Base-by-base conservation (phyloP, 2,329 filamentous ascomycete genomes). In the Mariannaea sp. region DNA sequence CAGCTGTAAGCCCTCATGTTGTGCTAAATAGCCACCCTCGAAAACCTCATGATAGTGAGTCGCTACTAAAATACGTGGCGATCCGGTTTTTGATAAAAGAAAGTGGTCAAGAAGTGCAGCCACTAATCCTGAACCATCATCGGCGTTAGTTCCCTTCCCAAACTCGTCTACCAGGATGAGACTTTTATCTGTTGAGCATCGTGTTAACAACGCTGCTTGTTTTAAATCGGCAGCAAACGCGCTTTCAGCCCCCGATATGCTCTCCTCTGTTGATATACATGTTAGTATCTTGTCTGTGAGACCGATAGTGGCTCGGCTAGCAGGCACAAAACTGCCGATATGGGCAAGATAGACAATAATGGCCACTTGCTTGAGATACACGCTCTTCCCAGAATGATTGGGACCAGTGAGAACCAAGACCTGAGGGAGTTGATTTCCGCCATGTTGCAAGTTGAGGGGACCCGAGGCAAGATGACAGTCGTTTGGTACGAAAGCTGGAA, bases 341-440 rank as follows among this genome's bases (percentile, higher is more conserved):
- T 99, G 94, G 1, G 94, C 90, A 71, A 99, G 81, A 68, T 94
- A 97, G 12, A 96, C 86, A 53, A 96, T 94, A 43, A 97, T 76
- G 4, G 92, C 94, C 26, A 90, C 84, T 70, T 99, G 93, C 71
- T 96, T 99, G 68, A 97, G 80, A 71, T 96, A 97, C 0, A 97
- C 84, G 62, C 92, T 97, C 71, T 99, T 99, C 0, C 94, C 94
- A 0, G 94, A 97, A 69, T 94, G 95, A 64, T 99, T 99, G 4
- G 94, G 92, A 0, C 94, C 94, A 0, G 94, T 97, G 64, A 99
- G 72, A 5, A 97, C 75, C 10, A 97, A 70, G 73, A 91, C 87
- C 59, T 82, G 90, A 10, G 61, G 57, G 3, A 44, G 35, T 14
- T 57, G n/a, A 5, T 48, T 43, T 41, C 42, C 16, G 10, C 29